Percentiles rank a stretch among this genome's conserved stretches.
Conservation (phyloP, 164 flowering plant species). For the Taxillus chinensis region DNA sequence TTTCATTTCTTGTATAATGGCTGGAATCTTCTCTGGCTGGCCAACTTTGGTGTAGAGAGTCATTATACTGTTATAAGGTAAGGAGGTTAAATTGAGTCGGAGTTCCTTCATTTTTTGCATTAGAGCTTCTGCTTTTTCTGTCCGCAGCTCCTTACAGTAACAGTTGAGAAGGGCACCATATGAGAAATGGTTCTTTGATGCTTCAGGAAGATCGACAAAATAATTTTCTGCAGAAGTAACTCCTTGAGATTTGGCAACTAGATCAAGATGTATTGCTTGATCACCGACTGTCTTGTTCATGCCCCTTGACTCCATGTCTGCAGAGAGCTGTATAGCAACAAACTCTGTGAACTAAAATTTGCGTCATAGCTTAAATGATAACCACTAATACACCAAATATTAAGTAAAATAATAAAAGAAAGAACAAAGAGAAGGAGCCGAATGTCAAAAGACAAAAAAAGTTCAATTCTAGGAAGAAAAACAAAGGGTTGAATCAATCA, state of each 20-base stretch:
- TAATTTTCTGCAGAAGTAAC: conserved; percentile 70
- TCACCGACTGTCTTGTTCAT: conserved; percentile 84
- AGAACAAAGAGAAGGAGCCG: too few species aligned
- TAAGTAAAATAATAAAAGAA: too few species aligned
- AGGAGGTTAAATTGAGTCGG: conserved; percentile 41
- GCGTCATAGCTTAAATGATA: not conserved
- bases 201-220: conserved; percentile 66
- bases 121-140: conserved; percentile 81
- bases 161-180: conserved; percentile 89
- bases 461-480: too few species aligned
- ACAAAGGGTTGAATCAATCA: too few species aligned
- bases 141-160: conserved; percentile 77
- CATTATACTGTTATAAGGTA: conserved; percentile 93
- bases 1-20: conserved; percentile 80
- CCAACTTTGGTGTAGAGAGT: conserved; percentile 61
- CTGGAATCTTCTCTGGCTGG: conserved; percentile 57
- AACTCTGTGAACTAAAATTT: not conserved
- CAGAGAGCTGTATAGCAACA: conserved; percentile 57
- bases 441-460: too few species aligned
- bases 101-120: conserved; percentile 92
- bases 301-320: conserved; percentile 55
- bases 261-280: conserved; percentile 88
- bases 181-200: conserved; percentile 60
- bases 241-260: conserved; percentile 66
- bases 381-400: too few species aligned